Evolutionary conservation across 495 filamentous ascomycete species (phyloP), one percentile per base, ranked within the genome.

Genomic region (Penicillium verhagenii): DNA sequence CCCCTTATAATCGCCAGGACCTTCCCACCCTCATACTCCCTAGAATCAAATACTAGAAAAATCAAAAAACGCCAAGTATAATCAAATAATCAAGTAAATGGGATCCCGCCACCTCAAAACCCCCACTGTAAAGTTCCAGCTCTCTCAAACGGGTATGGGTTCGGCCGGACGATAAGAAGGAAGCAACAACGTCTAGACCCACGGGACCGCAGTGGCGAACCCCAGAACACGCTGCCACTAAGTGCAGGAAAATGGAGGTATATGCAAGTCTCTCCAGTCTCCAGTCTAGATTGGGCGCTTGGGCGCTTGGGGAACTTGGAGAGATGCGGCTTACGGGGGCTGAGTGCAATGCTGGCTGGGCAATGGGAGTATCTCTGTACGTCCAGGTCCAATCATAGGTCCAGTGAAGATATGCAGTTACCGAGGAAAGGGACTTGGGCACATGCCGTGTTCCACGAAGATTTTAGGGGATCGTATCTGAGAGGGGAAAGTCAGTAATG

Each of bases 101-200:
- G 33, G 33, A 35, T n/a, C 6, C 6, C 33, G 13, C 33, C 33
- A n/a, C n/a, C n/a, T n/a, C n/a, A n/a, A n/a, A 35, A 35, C 33
- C 14, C 14, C 33, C 33, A 35, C 28, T 11, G 11, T n/a, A n/a
- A n/a, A n/a, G n/a, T n/a, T 35, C 14, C 13, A 35, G 33, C 33
- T 16, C 28, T 10, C 43, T 47, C 21, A 16, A 54, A 54, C 13
- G 18, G 23, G 52, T 0, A 29, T 40, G 37, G 53, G 14, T 25
- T 49, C 53, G 37, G 45, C 53, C 53, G 53, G 35, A 19, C 16
- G 31, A 43, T 28, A 35, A 35, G 33, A 14, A 13, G 11, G 28
- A 11, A 31, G 16, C 13, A 35, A n/a, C 33, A n/a, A 4, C 33
- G 14, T 6, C 33, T 35, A 35, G 33, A 35, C 33, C 33, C 21